Conservation (phyloP, 352 stramenopile species). For the Pythium aquatile region DNA sequence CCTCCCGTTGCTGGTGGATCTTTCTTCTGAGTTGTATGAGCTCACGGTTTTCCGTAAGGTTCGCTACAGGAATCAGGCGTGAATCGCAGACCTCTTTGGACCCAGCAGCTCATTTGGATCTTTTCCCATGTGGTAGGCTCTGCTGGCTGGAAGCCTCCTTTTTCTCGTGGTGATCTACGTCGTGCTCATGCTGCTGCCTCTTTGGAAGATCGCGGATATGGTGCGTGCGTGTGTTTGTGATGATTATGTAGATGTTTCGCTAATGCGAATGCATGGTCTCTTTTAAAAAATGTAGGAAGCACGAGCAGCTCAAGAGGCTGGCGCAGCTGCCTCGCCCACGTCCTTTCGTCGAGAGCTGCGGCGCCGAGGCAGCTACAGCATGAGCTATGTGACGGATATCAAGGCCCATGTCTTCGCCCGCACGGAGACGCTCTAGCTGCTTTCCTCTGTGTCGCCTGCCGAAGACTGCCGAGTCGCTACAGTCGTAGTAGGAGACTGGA, state of each 20-base stretch:
- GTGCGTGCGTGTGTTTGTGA: slow-evolving; percentile 22
- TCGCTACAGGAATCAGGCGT: not conserved
- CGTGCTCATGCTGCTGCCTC: slow-evolving; percentile 45
- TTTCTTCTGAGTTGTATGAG: slow-evolving; percentile 46
- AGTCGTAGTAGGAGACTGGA: not conserved
- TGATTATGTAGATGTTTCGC: not conserved
- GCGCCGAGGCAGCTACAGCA: slow-evolving; percentile 83
- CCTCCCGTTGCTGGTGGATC: slow-evolving; percentile 41
- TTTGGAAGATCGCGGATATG: slow-evolving; percentile 46
- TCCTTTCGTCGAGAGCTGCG: slow-evolving; percentile 81
- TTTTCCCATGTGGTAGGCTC: not conserved
- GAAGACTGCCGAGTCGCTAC: not conserved
- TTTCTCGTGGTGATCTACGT: slow-evolving; percentile 56
- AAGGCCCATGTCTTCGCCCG: slow-evolving; percentile 81
- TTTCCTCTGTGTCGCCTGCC: not conserved
- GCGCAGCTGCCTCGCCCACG: slow-evolving; percentile 32
- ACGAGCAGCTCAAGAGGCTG: slow-evolving; percentile 14
- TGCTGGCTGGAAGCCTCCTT: slow-evolving; percentile 42
- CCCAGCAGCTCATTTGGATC: not conserved
- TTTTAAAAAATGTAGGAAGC: slow-evolving; percentile 29
- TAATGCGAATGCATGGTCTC: not conserved
- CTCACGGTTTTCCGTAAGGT: slow-evolving; percentile 53
- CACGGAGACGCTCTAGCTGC: slow-evolving; percentile 33
- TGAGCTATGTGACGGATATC: slow-evolving; percentile 88
- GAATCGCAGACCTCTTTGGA: not conserved